Percentiles rank a stretch among this genome's conserved stretches.
These are phyloP conservation scores for Leccinum disarticulatum DNA, from an alignment of 768 basidiomycete species.

Conservation along the genomic window DNA sequence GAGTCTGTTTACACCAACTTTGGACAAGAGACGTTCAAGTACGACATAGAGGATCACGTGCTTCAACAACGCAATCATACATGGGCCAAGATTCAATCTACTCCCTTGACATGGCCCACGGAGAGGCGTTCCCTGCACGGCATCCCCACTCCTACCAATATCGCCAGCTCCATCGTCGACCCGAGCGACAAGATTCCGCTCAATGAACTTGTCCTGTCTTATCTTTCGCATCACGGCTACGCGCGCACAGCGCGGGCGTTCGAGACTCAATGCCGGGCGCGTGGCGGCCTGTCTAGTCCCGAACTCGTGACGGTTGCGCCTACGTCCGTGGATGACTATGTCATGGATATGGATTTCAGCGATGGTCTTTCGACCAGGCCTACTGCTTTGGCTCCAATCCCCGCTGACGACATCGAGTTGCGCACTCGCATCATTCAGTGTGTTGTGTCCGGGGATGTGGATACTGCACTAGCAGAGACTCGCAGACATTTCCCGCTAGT, in stretches of 20 bases:
- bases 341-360: conserved; percentile 47
- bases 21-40: conserved; percentile 81
- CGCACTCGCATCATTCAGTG: conserved; percentile 73
- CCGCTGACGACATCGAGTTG: conserved; percentile 56
- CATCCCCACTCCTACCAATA: conserved; percentile 4
- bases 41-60: conserved; percentile 87
- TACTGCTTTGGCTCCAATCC: conserved; percentile 16
- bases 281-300: conserved; percentile 24
- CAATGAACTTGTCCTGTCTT: conserved; percentile 73
- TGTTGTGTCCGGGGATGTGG: conserved; percentile 68
- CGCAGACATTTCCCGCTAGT: conserved; percentile 59
- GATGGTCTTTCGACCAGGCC: conserved; percentile 17
- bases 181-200: conserved; percentile 58
- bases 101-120: conserved; percentile 49
- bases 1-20: conserved; percentile 88
- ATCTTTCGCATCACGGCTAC: conserved; percentile 85
- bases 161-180: conserved; percentile 32
- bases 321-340: conserved; percentile 37
- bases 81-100: conserved; percentile 67
- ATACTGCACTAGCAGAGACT: conserved; percentile 60
- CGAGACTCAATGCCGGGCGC: conserved; percentile 44
- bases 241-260: conserved; percentile 69
- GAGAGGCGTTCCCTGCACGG: conserved; percentile 16
- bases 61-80: conserved; percentile 63
- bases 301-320: conserved; percentile 3